Conservation (phyloP, 768 basidiomycete genomes). For the Podaxis pistillaris region DNA sequence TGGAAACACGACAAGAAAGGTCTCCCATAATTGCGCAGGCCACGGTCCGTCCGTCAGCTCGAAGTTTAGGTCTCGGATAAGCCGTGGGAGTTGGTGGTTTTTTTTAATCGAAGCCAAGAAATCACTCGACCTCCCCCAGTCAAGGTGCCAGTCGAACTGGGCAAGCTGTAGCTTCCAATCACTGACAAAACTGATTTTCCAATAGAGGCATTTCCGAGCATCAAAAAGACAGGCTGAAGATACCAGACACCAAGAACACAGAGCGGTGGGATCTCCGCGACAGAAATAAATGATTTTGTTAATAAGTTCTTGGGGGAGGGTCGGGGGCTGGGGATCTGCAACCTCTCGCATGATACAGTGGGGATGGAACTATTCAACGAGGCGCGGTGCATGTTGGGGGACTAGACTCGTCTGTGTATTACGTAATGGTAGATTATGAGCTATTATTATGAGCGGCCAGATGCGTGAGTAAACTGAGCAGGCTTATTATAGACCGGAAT, state of each 20-base stretch:
- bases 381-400: no score
- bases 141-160: not conserved
- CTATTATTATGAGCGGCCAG: no score
- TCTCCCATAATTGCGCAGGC: not conserved
- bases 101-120: not conserved
- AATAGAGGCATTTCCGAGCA: not conserved
- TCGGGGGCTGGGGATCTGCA: not conserved
- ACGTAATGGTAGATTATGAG: no score
- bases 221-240: not conserved
- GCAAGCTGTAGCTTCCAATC: not conserved
- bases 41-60: not conserved
- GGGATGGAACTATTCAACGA: no score
- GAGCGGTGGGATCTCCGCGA: not conserved
- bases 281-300: not conserved
- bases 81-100: not conserved
- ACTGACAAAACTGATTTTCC: not conserved
- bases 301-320: not conserved
- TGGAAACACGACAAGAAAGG: not conserved
- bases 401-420: no score
- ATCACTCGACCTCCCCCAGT: not conserved
- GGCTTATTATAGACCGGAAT: no score
- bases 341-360: not conserved
- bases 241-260: not conserved
- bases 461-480: no score
- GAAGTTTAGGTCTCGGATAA: not conserved